Base-by-base conservation (phyloP, 2,329 filamentous ascomycete genomes). In the Orbilia javanica region DNA sequence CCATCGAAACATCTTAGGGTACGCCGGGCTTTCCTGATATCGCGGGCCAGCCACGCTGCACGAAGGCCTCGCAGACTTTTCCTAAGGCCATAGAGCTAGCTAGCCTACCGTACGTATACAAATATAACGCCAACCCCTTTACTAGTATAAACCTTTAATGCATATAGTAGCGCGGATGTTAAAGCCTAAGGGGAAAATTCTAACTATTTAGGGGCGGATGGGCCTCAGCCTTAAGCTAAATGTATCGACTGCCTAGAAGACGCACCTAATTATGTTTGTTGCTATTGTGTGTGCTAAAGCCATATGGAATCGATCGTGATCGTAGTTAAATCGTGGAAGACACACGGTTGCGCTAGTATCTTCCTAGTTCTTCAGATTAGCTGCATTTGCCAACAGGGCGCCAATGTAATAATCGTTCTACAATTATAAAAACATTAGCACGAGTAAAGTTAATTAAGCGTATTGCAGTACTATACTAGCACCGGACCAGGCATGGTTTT, bases 301-400 rank as follows among this genome's bases (percentile, higher is more conserved):
- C 48, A 52, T 29, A 52, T 52, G 22, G 22, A 52, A 52, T 52
- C 48, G 48, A 52, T 52, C 48, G 48, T 52, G 48, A 52, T 52
- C 48, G 48, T 52, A 52, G 25, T 52, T 52, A 52, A 52, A 52
- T 52, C 48, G 48, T 52, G 48, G 48, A 52, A 29, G 48, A 29
- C 48, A 52, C 25, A 52, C 22, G 22, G 48, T 52, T 52, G 13
- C 48, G 48, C 44, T 48, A 48, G 44, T 48, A 48, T 11, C 44
- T 48, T 25, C 18, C 44, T 25, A 48, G 44, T 48, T 48, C 44
- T 48, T 48, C 44, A 48, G 44, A 48, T 48, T 48, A 48, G 44
- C 44, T 48, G 44, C 20, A 48, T 48, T 1, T 20, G 44, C 44
- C 25, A 48, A 20, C 48, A 52, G 48, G 48, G 48, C 48, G 25